A percentile compares a stretch with the other conserved stretches of the same genome.
Conservation (phyloP, 495 filamentous ascomycete genomes). For the Thermothielavioides terrestris region DNA sequence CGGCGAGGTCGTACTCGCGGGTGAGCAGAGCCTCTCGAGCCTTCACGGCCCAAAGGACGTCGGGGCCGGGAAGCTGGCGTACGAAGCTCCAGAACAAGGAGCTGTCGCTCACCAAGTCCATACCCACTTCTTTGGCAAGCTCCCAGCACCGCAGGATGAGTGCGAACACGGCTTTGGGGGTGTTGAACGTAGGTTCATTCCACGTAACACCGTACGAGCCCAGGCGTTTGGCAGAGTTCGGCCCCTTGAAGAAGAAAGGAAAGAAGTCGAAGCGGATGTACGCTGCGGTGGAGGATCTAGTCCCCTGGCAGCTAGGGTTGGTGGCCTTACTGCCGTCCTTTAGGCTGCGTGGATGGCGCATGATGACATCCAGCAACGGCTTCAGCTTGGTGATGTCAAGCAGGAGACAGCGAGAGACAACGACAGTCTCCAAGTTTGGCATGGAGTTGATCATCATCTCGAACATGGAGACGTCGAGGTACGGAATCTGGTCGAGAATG, state of each 20-base stretch:
- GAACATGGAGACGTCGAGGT: constrained; percentile 7
- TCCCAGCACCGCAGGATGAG: constrained; percentile 3
- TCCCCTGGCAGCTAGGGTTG: not conserved
- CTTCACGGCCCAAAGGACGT: constrained; percentile 22
- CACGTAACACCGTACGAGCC: constrained; percentile 21
- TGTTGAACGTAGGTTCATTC: constrained; percentile 19
- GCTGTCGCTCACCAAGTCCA: constrained; percentile 22
- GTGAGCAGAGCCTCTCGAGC: constrained; percentile 16
- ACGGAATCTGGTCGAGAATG: constrained; percentile 17
- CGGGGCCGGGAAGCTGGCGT: constrained; percentile 17
- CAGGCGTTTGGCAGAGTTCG: not conserved
- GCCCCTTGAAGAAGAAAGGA: constrained; percentile 19
- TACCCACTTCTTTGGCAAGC: constrained; percentile 10
- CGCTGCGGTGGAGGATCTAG: not conserved
- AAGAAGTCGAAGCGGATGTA: constrained; percentile 18
- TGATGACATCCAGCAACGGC: constrained; percentile 9
- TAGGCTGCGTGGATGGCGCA: not conserved
- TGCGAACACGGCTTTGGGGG: constrained; percentile 15
- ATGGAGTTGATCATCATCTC: constrained; percentile 16
- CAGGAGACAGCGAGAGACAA: constrained; percentile 18
- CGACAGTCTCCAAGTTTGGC: constrained; percentile 17
- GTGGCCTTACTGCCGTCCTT: not conserved
- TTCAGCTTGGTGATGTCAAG: constrained; percentile 21
- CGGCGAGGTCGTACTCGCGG: not conserved
- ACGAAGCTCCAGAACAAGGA: constrained; percentile 21